A percentile compares a stretch with the other conserved stretches of the same genome.
Conservation (phyloP, 257 asterid species). For the Thymus mandschuricus region DNA sequence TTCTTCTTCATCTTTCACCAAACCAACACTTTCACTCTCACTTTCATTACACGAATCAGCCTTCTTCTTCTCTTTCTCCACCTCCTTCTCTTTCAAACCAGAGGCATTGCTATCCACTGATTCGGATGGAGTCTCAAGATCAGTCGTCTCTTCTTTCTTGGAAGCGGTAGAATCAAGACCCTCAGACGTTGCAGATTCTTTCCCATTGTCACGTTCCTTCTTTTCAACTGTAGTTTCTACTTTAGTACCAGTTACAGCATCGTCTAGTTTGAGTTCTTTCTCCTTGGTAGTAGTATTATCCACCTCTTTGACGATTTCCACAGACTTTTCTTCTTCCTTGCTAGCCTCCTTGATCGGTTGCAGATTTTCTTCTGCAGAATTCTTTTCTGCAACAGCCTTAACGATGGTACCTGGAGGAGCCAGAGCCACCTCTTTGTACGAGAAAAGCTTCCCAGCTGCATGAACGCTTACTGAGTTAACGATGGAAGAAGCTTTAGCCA, state of each 20-base stretch:
- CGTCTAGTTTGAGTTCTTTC: slow-evolving; percentile 37
- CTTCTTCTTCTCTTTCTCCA: slow-evolving; percentile 34
- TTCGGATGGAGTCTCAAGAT: slow-evolving; percentile 29
- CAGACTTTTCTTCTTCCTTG: slow-evolving; percentile 29
- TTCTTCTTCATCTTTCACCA: slow-evolving; percentile 42
- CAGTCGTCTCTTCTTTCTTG: slow-evolving; percentile 31
- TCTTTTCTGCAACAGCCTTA: slow-evolving; percentile 66
- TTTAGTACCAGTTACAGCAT: slow-evolving; percentile 31
- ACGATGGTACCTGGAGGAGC: slow-evolving; percentile 91
- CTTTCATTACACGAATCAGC: slow-evolving; percentile 30
- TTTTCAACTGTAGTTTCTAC: slow-evolving; percentile 37
- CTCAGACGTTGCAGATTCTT: slow-evolving; percentile 34
- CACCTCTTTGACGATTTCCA: slow-evolving; percentile 30
- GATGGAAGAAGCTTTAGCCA: slow-evolving; percentile 52
- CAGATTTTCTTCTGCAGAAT: slow-evolving; percentile 41
- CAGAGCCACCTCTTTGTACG: slow-evolving; percentile 90
- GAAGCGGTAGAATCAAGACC: slow-evolving; percentile 30
- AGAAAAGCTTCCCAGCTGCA: slow-evolving; percentile 73
- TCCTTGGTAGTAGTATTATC: slow-evolving; percentile 34
- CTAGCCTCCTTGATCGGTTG: slow-evolving; percentile 34
- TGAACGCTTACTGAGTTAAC: slow-evolving; percentile 66
- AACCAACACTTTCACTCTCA: slow-evolving; percentile 9
- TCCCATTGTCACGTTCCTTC: slow-evolving; percentile 29
- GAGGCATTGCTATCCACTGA: slow-evolving; percentile 44
- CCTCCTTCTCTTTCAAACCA: slow-evolving; percentile 35